A percentile compares a stretch with the other conserved stretches of the same genome.
Evolutionary conservation across 2,329 filamentous ascomycete species (phyloP).

Genomic region (Apiospora kogelbergensis): DNA sequence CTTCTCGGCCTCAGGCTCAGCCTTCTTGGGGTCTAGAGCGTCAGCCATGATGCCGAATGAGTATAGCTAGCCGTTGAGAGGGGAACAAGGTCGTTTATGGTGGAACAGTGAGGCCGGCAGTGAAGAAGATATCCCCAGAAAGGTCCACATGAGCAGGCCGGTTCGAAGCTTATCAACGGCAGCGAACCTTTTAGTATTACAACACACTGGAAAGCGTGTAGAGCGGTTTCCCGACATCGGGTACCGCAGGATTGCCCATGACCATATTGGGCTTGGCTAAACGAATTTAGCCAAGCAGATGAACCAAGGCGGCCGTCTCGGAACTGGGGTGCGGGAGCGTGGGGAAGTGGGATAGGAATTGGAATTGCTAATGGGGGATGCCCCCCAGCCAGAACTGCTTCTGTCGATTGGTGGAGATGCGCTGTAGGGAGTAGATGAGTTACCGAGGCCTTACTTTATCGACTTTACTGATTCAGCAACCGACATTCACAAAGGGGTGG

Average conservation of each 20-base stretch:
- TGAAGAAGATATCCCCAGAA: neutral
- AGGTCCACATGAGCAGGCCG: neutral
- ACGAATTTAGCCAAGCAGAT: neutral
- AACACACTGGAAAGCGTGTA: neutral
- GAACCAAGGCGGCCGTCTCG: neutral
- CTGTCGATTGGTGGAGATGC: neutral
- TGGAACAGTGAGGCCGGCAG: neutral
- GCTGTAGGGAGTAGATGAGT: neutral
- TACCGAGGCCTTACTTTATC: neutral
- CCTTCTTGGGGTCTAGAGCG: neutral
- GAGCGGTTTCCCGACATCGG: neutral
- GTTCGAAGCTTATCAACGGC: neutral
- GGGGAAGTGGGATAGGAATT: constrained; percentile 6
- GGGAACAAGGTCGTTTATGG: neutral
- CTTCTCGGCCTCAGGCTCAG: neutral
- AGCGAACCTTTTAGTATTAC: neutral
- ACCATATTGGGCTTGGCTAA: neutral
- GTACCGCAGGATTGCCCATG: neutral
- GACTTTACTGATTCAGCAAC: neutral
- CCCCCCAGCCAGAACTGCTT: neutral
- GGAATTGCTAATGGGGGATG: neutral
- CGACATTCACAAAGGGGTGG: neutral
- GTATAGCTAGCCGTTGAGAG: neutral
- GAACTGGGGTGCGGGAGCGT: constrained; percentile 1
- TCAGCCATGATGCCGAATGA: neutral